Evolutionary conservation across 495 filamentous ascomycete genomes (phyloP).

Genomic region (Tuber microsphaerosporum): DNA sequence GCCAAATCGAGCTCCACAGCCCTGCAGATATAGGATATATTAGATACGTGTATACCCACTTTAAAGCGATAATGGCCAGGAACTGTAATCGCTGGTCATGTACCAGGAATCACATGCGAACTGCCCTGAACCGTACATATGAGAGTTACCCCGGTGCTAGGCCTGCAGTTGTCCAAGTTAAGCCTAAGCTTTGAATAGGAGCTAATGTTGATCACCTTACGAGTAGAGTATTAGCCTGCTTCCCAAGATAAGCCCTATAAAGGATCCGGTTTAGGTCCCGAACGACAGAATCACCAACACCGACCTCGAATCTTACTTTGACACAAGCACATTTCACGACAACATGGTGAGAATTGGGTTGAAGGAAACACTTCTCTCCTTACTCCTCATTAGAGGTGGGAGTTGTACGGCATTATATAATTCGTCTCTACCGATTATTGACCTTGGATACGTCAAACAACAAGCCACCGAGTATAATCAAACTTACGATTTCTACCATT

Average conservation of each 20-base stretch:
- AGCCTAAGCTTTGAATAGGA: neutral
- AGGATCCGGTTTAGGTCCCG: neutral
- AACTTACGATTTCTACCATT: slow-evolving; percentile 33
- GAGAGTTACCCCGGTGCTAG: neutral
- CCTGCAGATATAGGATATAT: too few species aligned
- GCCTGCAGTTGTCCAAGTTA: neutral
- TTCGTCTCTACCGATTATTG: slow-evolving; percentile 29
- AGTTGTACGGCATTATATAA: neutral
- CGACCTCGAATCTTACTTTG: neutral
- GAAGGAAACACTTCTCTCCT: neutral
- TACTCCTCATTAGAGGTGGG: neutral
- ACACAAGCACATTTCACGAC: neutral
- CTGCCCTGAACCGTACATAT: too few species aligned
- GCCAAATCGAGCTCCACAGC: too few species aligned
- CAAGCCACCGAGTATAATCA: slow-evolving; percentile 30
- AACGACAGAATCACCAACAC: neutral
- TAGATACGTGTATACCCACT: too few species aligned
- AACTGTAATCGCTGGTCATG: too few species aligned
- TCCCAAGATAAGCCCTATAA: neutral
- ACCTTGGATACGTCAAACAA: slow-evolving; percentile 40
- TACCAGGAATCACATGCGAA: too few species aligned
- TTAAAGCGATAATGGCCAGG: too few species aligned
- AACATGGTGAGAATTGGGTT: neutral
- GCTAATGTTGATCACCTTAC: neutral
- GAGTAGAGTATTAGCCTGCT: neutral